Conservation (phyloP, 345 rosid species). For the Salix purpurea region DNA sequence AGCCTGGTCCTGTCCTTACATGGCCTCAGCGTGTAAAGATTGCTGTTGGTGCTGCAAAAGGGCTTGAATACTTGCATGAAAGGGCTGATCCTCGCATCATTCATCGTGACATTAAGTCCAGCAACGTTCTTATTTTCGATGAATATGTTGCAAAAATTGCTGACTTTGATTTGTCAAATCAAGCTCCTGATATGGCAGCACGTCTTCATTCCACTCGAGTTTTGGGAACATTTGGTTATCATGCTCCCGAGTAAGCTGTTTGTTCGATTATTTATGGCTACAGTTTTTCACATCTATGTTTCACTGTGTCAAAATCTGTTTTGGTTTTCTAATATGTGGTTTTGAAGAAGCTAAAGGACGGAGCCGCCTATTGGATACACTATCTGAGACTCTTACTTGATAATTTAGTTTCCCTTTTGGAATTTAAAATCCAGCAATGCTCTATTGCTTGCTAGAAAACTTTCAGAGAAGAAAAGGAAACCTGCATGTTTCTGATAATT, state of each 20-base stretch:
- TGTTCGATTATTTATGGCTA: neutral
- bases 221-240: conserved; percentile 92
- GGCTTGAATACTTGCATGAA: conserved; percentile 93
- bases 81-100: conserved; percentile 66
- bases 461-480: neutral
- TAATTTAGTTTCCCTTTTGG: neutral
- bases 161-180: conserved; percentile 89
- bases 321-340: neutral
- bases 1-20: conserved; percentile 69
- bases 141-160: conserved; percentile 86
- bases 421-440: conserved; percentile 1
- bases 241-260: conserved; percentile 87
- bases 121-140: conserved; percentile 75
- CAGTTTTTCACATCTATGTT: neutral
- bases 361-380: neutral
- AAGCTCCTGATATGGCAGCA: conserved; percentile 87
- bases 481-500: neutral
- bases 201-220: conserved; percentile 95
- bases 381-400: neutral
- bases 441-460: neutral
- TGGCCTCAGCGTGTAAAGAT: conserved; percentile 93
- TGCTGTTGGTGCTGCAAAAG: conserved; percentile 86
- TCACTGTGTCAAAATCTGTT: neutral
- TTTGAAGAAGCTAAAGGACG: neutral
- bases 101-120: conserved; percentile 88